These are phyloP conservation scores for Fusarium praegraminearum DNA, from an alignment of 2,329 filamentous ascomycete genomes.

Conservation along the genomic window DNA sequence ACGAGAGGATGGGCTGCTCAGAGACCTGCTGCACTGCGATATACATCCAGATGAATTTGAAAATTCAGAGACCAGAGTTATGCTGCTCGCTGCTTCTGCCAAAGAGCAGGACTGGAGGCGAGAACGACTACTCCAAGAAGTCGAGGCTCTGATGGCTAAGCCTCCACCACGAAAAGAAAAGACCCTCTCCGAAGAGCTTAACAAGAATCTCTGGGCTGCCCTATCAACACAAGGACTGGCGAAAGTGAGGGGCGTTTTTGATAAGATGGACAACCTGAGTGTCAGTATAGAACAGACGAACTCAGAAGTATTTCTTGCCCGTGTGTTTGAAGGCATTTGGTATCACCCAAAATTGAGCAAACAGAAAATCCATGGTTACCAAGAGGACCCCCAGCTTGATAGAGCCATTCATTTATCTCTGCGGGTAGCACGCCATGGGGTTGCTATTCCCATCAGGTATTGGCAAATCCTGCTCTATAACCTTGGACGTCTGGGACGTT, in stretches of 20 bases:
- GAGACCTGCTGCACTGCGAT: constrained; percentile 61
- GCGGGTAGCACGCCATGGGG: constrained; percentile 48
- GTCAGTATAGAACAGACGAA: constrained; percentile 48
- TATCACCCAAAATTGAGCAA: constrained; percentile 44
- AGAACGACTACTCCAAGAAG: constrained; percentile 59
- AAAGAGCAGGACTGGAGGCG: constrained; percentile 54
- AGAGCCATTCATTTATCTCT: constrained; percentile 49
- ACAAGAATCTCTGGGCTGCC: constrained; percentile 28
- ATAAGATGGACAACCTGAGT: constrained; percentile 51
- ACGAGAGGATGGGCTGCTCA: constrained; percentile 64
- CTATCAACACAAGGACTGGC: constrained; percentile 30
- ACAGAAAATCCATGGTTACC: constrained; percentile 24
- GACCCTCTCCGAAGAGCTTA: constrained; percentile 44
- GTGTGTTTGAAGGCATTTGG: constrained; percentile 47
- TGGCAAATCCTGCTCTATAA: constrained; percentile 61
- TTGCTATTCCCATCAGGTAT: constrained; percentile 52
- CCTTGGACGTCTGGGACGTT: constrained; percentile 58
- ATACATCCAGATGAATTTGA: constrained; percentile 69
- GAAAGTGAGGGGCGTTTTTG: constrained; percentile 47
- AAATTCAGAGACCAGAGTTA: constrained; percentile 56
- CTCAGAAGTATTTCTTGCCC: constrained; percentile 45
- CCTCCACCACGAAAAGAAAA: constrained; percentile 27
- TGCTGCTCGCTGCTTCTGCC: constrained; percentile 53
- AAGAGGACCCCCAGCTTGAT: constrained; percentile 45
- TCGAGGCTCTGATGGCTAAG: constrained; percentile 49